Conservation (phyloP, 352 stramenopile genomes). For the Hyaloperonospora brassicae region DNA sequence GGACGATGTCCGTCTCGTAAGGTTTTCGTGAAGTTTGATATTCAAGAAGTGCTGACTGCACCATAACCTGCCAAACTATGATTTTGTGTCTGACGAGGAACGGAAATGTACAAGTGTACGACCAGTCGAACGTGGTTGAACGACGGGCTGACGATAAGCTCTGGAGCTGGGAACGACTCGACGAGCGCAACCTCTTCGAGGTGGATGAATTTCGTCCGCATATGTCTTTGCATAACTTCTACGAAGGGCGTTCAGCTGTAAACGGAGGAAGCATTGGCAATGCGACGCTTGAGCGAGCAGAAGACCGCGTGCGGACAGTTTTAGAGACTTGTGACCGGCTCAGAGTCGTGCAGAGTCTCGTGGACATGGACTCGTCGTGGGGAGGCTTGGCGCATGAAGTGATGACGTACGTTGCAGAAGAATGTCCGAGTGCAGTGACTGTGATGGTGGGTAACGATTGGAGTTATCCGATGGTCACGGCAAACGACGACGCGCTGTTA, state of each 20-base stretch:
- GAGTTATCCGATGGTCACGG: constrained; percentile 51
- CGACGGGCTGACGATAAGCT: constrained; percentile 21
- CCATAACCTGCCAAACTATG: too few relatives aligned
- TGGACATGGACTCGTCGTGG: constrained; percentile 80
- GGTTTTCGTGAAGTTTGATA: too few relatives aligned
- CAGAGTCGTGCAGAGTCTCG: constrained; percentile 49
- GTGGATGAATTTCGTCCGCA: constrained; percentile 67
- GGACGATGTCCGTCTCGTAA: too few relatives aligned
- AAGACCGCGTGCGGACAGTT: constrained; percentile 52
- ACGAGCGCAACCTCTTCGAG: constrained; percentile 54
- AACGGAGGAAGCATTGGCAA: constrained; percentile 47
- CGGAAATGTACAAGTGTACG: constrained; percentile 55
- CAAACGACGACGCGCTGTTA: constrained; percentile 46
- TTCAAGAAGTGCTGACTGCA: too few relatives aligned
- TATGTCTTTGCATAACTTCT: constrained; percentile 79
- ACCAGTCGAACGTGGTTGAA: constrained; percentile 34
- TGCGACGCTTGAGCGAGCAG: constrained; percentile 45
- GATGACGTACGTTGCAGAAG: constrained; percentile 61
- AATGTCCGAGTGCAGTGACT: constrained; percentile 53
- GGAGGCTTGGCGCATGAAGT: constrained; percentile 63
- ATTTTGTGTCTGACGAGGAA: too few relatives aligned
- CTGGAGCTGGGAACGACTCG: constrained; percentile 54
- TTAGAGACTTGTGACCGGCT: constrained; percentile 69
- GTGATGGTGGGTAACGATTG: constrained; percentile 65
- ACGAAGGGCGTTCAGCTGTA: constrained; percentile 41